Base-by-base conservation (phyloP, 495 filamentous ascomycete genomes). In the Oidiodendron maius region DNA sequence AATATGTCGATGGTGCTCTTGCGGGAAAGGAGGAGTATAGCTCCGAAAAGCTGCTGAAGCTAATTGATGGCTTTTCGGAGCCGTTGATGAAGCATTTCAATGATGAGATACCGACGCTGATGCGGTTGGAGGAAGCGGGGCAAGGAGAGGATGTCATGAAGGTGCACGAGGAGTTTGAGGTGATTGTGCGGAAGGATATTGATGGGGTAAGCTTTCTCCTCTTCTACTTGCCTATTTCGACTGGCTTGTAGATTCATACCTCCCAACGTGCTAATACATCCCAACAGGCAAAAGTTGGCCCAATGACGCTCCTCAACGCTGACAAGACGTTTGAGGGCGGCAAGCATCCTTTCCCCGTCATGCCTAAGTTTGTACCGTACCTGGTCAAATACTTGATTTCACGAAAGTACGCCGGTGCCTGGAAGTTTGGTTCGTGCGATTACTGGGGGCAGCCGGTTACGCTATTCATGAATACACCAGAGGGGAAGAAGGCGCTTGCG, bases 111-210 rank as follows among this genome's bases (percentile, higher is more conserved):
- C 2, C 21, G 40, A 44, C 40, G 23, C 22, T 44, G 21, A 44
- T 44, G 40, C 18, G 40, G 17, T 26, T 44, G 12, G 40, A 44
- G 22, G 40, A 44, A 25, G 18, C 40, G 2, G 40, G 40, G 4
- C 16, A 44, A 16, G 40, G 40, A 12, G 18, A 44, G 4, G 40
- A 44, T n/a, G 40, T 44, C 12, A 44, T 44, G 40, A 44, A 44
- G 40, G 40, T 44, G 22, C 40, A 44, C 12, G 40, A 44, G 23
- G 40, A 44, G 18, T 44, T 44, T 26, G 40, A 44, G 22, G 40
- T 44, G 40, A 2, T 44, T 44, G 40, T 44, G 40, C 40, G 40
- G 17, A 44, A 44, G 40, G 40, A 44, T 44, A n/a, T 44, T 24
- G 40, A 44, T 44, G 40, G 2, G 17, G 40, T 25, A n/a, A 11